These are phyloP conservation scores for Daucus carota DNA, from an alignment of 129 eudicot species.

Conservation along the genomic window DH1_v3.0 NC_030384.2:24784501-24785000, in stretches of 20 bases:
- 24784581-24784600: conserved; percentile 38
- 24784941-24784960: too few relatives aligned
- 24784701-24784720: neutral
- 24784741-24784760: conserved; percentile 5
- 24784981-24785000: too few relatives aligned
- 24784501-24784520: conserved; percentile 10
- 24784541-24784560: conserved; percentile 16
- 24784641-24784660: conserved; percentile 12
- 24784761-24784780: conserved; percentile 28
- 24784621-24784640: conserved; percentile 77
- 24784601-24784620: conserved; percentile 80
- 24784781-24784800: conserved; percentile 64
- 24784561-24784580: conserved; percentile 15
- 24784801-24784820: conserved; percentile 38
- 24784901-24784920: too few relatives aligned
- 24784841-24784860: neutral
- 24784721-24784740: conserved; percentile 20
- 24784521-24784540: neutral
- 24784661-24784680: neutral
- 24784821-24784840: neutral
- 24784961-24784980: too few relatives aligned
- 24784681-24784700: conserved; percentile 9
- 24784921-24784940: too few relatives aligned
- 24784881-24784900: neutral
- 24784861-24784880: neutral